Evolutionary conservation across 2,329 filamentous ascomycete species (phyloP).

Genomic region (Graphiopsis chlorocephala): DNA sequence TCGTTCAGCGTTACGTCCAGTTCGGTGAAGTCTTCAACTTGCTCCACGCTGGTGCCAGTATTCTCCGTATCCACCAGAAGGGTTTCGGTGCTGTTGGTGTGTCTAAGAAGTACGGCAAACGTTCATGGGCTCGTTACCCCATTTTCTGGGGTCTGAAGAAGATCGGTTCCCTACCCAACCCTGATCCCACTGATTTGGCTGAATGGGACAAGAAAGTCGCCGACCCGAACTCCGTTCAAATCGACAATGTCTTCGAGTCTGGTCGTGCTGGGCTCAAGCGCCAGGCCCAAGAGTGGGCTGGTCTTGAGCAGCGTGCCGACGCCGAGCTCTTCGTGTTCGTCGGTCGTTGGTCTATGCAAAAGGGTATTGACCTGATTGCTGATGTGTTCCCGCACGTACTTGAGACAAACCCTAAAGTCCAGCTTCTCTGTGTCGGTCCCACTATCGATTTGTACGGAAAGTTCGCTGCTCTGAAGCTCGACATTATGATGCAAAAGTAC

Average conservation of each 20-base stretch:
- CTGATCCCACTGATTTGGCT: constrained; percentile 63
- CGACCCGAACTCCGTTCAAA: constrained; percentile 48
- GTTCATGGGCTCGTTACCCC: constrained; percentile 64
- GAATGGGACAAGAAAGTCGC: constrained; percentile 57
- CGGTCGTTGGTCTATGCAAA: constrained; percentile 67
- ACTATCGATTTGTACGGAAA: constrained; percentile 67
- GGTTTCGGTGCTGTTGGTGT: constrained; percentile 68
- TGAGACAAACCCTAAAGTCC: constrained; percentile 58
- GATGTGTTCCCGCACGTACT: constrained; percentile 64
- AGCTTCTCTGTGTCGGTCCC: constrained; percentile 63
- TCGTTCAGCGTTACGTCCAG: constrained; percentile 61
- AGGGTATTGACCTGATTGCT: constrained; percentile 66
- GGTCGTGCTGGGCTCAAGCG: constrained; percentile 53
- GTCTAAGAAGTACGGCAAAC: constrained; percentile 66
- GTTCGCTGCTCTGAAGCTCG: constrained; percentile 64
- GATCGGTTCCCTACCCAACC: constrained; percentile 63
- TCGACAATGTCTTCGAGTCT: constrained; percentile 57
- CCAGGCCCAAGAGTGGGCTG: constrained; percentile 67
- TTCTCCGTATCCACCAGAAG: constrained; percentile 64
- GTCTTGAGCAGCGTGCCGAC: constrained; percentile 58
- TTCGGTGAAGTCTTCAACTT: constrained; percentile 69
- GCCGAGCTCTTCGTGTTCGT: constrained; percentile 68
- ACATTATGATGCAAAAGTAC: constrained; percentile 63
- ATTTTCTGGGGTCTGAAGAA: constrained; percentile 67
- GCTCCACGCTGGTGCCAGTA: constrained; percentile 64